Conservation (phyloP, 2,329 filamentous ascomycete genomes). For the Fusarium compactum region DNA sequence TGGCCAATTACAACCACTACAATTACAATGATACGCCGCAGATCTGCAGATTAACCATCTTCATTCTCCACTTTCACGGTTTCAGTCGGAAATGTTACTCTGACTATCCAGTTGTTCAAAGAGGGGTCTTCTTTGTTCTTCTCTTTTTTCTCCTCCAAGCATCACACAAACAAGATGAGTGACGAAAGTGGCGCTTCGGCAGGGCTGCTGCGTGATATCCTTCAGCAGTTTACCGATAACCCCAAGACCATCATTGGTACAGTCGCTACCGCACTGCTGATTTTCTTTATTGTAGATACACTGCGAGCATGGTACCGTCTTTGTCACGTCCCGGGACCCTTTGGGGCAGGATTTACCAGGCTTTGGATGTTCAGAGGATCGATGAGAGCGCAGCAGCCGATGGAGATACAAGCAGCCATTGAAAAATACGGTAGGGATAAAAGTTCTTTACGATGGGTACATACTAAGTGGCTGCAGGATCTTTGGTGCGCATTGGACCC, state of each 20-base stretch:
- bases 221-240: neutral
- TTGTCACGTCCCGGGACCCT: constrained; percentile 52
- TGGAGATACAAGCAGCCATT: constrained; percentile 34
- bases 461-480: neutral
- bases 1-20: neutral
- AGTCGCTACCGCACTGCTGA: neutral
- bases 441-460: rapidly evolving
- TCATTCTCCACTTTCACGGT: neutral
- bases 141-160: neutral
- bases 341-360: constrained; percentile 51
- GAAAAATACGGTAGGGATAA: constrained; percentile 13
- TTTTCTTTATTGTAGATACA: constrained; percentile 27
- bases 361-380: constrained; percentile 50
- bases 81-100: neutral
- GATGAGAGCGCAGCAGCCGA: constrained; percentile 44
- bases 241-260: neutral
- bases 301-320: constrained; percentile 49
- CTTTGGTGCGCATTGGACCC: constrained; percentile 17
- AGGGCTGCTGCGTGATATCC: constrained; percentile 1
- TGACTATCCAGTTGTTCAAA: neutral
- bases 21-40: neutral
- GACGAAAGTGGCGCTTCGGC: neutral
- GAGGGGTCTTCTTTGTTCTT: neutral
- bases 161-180: neutral
- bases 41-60: neutral